Percentiles rank a stretch among this genome's conserved stretches.
These are phyloP conservation scores for Suillus paluster DNA, from an alignment of 768 basidiomycete species.

Conservation along the genomic window DNA sequence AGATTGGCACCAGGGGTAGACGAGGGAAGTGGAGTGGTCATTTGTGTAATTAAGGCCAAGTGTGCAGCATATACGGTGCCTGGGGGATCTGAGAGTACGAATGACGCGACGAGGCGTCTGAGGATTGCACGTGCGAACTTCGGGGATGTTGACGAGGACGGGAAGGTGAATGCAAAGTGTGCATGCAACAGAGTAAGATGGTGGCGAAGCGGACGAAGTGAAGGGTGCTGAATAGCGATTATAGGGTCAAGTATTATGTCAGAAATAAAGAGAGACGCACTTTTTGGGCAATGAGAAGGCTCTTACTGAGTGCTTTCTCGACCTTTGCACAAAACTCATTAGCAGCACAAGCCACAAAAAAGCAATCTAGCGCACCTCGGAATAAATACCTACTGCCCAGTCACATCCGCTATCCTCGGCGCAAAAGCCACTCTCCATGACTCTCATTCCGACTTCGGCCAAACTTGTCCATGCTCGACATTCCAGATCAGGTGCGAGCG, in stretches of 20 bases:
- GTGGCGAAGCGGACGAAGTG: conserved; percentile 61
- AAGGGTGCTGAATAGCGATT: conserved; percentile 54
- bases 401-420: neutral
- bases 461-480: conserved; percentile 74
- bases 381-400: neutral
- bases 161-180: conserved; percentile 41
- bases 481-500: conserved; percentile 61
- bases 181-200: conserved; percentile 66
- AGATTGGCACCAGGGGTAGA: neutral
- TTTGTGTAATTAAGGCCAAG: conserved; percentile 54
- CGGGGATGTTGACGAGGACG: conserved; percentile 13
- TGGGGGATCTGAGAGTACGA: conserved; percentile 48
- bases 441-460: conserved; percentile 65
- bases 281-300: conserved; percentile 18
- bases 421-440: conserved; percentile 7
- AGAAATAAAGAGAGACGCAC: conserved; percentile 29
- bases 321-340: neutral
- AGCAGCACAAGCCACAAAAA: conserved; percentile 12
- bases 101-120: conserved; percentile 7
- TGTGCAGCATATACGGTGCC: conserved; percentile 59
- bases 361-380: neutral
- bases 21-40: conserved; percentile 32
- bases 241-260: conserved; percentile 11
- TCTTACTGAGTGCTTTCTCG: conserved; percentile 6
- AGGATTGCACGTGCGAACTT: conserved; percentile 61